phyloP scores from a whole-genome alignment of 1,139 yeast species.

The Yamadazyma diddensiae region DNA sequence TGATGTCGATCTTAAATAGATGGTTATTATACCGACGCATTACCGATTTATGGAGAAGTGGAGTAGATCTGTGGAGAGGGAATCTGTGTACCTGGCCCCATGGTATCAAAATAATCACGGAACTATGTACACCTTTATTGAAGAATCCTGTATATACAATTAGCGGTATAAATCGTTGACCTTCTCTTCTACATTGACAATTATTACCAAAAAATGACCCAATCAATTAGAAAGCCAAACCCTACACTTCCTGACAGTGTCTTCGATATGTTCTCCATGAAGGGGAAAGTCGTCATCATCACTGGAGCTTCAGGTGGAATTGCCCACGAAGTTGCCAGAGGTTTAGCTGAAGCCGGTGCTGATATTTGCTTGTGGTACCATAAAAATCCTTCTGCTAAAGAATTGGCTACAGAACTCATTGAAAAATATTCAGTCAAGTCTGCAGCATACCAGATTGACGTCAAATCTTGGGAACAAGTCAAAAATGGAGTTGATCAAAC shows the following conservation, averaged over 20 bases:
- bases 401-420: constrained; percentile 50
- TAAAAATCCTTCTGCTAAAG: constrained; percentile 57
- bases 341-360: constrained; percentile 86
- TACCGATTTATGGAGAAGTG: too few relatives aligned
- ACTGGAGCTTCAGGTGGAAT: constrained; percentile 85
- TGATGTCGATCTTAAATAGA: too few relatives aligned
- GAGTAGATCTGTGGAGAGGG: too few relatives aligned
- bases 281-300: constrained; percentile 75
- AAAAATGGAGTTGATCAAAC: constrained; percentile 22
- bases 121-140: too few relatives aligned
- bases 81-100: too few relatives aligned
- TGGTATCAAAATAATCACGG: too few relatives aligned
- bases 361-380: constrained; percentile 29
- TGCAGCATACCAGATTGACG: constrained; percentile 66
- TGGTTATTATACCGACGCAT: too few relatives aligned
- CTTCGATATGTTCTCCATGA: constrained; percentile 54
- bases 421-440: constrained; percentile 58
- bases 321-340: constrained; percentile 76
- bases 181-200: too few relatives aligned
- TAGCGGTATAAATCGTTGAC: too few relatives aligned
- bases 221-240: constrained; percentile 17
- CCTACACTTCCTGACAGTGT: constrained; percentile 26
- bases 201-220: constrained; percentile 4
- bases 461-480: constrained; percentile 60
- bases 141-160: too few relatives aligned